Percentiles rank a stretch among this genome's conserved stretches.
Evolutionary conservation across 2,329 filamentous ascomycete genomes (phyloP).

Genomic region (Dendryphion nanum): DNA sequence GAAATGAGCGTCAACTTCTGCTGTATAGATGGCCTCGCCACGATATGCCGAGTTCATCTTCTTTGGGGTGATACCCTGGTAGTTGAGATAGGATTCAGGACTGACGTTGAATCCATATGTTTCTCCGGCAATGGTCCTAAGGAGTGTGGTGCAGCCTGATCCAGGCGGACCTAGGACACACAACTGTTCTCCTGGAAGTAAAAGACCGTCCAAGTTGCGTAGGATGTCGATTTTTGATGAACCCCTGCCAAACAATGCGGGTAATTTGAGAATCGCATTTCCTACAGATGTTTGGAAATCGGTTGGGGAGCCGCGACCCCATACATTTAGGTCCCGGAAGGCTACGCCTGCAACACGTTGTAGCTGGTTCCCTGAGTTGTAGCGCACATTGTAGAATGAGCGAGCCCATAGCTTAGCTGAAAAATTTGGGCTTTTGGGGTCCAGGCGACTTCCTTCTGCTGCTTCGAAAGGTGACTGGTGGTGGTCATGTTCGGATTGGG

Average conservation of each 20-base stretch:
- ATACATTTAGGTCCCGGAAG: conserved; percentile 64
- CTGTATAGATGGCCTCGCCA: conserved; percentile 81
- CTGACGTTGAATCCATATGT: conserved; percentile 75
- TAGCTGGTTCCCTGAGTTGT: conserved; percentile 49
- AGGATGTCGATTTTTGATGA: conserved; percentile 63
- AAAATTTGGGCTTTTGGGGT: conserved; percentile 45
- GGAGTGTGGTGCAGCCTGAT: conserved; percentile 72
- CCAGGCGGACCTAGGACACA: conserved; percentile 68
- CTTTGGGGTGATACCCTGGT: conserved; percentile 68
- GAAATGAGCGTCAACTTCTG: conserved; percentile 78
- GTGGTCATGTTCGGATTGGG: conserved; percentile 35
- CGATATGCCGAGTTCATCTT: conserved; percentile 75
- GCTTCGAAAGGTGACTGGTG: conserved; percentile 32
- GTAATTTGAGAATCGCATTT: conserved; percentile 57
- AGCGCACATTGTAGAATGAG: conserved; percentile 45
- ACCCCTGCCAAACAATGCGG: conserved; percentile 50
- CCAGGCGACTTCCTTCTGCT: conserved; percentile 37
- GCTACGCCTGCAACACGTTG: conserved; percentile 58
- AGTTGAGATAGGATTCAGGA: conserved; percentile 71
- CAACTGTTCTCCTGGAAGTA: conserved; percentile 69
- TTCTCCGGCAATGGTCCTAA: conserved; percentile 80
- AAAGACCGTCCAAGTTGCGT: conserved; percentile 63
- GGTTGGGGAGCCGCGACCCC: conserved; percentile 63
- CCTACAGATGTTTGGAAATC: conserved; percentile 68
- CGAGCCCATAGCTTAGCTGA: conserved; percentile 45